Percentiles rank a stretch among this genome's conserved stretches.
Conservation (phyloP, 2,329 filamentous ascomycete species). For the Elsinoe fawcettii region DNA sequence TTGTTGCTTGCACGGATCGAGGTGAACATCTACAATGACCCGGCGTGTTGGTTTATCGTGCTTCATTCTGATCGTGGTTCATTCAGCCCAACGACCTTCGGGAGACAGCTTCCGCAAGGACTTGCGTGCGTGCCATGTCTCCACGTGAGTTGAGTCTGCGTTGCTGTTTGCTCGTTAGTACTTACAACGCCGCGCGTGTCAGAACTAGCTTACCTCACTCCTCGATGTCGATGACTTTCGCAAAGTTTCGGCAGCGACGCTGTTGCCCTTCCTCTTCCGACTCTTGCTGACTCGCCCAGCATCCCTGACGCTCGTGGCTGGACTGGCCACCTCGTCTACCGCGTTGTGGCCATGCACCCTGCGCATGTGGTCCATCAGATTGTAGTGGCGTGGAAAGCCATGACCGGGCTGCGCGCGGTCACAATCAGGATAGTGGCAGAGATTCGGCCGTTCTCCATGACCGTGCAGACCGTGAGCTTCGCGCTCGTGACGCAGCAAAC, state of each 20-base stretch:
- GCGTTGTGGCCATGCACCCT: slow-evolving; percentile 64
- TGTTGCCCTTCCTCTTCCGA: slow-evolving; percentile 16
- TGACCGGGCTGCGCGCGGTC: slow-evolving; percentile 74
- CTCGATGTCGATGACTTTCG: neutral
- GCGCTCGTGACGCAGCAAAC: slow-evolving; percentile 86
- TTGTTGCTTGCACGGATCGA: neutral
- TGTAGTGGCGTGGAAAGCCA: slow-evolving; percentile 92
- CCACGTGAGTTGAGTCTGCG: neutral
- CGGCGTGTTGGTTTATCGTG: neutral
- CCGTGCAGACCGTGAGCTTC: slow-evolving; percentile 95
- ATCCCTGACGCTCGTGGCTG: neutral
- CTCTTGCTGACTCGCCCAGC: slow-evolving; percentile 6
- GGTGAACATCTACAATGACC: neutral
- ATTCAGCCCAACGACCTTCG: neutral
- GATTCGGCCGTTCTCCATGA: slow-evolving; percentile 84
- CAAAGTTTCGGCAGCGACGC: neutral
- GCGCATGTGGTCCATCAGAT: slow-evolving; percentile 94
- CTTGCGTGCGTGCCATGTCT: neutral
- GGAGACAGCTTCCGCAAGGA: neutral
- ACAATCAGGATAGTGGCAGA: slow-evolving; percentile 81
- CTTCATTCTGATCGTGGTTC: neutral
- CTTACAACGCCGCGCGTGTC: neutral
- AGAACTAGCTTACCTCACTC: neutral
- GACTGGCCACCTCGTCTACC: neutral
- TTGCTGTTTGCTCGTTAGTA: neutral